Base-by-base conservation (phyloP, 2,329 filamentous ascomycete genomes). In the Sclerotinia minor region DNA sequence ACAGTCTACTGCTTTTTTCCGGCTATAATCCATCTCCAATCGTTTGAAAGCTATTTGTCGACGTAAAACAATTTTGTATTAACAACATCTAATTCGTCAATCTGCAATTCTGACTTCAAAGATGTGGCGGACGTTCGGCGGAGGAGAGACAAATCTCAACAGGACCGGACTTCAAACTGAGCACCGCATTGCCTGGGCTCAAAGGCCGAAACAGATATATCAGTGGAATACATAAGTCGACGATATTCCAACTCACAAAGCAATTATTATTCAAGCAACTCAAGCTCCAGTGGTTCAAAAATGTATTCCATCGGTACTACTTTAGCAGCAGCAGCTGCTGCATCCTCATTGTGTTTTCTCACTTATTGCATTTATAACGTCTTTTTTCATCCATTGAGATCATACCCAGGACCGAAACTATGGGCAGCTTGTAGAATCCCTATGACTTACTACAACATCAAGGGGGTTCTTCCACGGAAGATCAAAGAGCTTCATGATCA, bases 331-430 rank as follows among this genome's bases (percentile, higher is more conserved):
- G n/a, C 17, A 6, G 5, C 17, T 21, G 24, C 38, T 35, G 35
- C 19, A 1, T 53, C 19, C 15, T 19, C 26, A 21, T 21, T 65
- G 4, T 59, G 65, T 8, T 29, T 47, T 35, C 41, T 59, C 6
- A n/a, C 45, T 3, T 29, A 1, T 26, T 53, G 24, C 26, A 32
- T 71, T 29, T 71, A 71, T 53, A 71, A 70, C 49, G 2, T 72
- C 49, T 67, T 50, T 38, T 54, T 71, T 17, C 71, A 72, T 44
- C 68, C 71, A 35, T 54, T 71, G 29, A 57, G 47, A 41, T 66
- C 65, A n/a, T 69, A 47, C 58, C 68, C 70, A 35, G 71, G 71
- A 7, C 70, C 70, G 5, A 57, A 47, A 55, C 45, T 55, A 41
- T 41, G 38, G 38, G 57, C 54, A 59, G 61, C 63, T 32, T 53